Evolutionary conservation across 306 rosid species (phyloP).

Genomic region (Carpinus viminea): DNA sequence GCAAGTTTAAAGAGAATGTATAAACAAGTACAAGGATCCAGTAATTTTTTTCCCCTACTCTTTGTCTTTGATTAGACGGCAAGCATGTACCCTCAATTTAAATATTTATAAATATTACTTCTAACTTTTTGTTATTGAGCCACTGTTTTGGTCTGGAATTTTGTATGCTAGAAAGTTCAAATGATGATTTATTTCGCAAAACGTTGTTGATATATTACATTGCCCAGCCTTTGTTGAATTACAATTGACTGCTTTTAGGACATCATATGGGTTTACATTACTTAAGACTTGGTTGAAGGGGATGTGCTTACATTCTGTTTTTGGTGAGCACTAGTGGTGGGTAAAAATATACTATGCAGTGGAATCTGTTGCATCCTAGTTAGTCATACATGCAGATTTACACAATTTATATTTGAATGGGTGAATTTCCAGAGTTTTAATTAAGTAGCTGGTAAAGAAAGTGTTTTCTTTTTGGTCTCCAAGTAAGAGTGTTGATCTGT

Average conservation of each 20-base stretch:
- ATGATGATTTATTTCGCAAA: background rate
- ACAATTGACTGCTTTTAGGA: no score
- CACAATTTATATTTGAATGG: no score
- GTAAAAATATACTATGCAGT: no score
- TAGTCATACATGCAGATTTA: no score
- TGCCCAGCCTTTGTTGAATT: no score
- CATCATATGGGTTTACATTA: no score
- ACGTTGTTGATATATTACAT: no score
- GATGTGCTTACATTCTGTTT: no score
- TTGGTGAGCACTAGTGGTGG: no score
- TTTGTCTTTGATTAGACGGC: background rate
- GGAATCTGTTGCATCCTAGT: no score
- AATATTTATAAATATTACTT: background rate
- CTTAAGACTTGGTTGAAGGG: no score
- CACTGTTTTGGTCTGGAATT: background rate
- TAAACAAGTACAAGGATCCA: background rate
- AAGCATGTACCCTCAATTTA: background rate
- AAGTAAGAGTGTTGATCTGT: background rate
- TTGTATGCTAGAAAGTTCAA: background rate
- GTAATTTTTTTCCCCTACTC: background rate
- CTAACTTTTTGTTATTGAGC: background rate
- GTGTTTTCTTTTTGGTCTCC: background rate
- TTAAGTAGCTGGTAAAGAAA: background rate
- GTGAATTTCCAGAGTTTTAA: background rate
- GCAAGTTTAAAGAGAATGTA: background rate